phyloP scores from a whole-genome alignment of 805 yeast genomes.

The Zygosaccharomyces gambellarensis region DNA sequence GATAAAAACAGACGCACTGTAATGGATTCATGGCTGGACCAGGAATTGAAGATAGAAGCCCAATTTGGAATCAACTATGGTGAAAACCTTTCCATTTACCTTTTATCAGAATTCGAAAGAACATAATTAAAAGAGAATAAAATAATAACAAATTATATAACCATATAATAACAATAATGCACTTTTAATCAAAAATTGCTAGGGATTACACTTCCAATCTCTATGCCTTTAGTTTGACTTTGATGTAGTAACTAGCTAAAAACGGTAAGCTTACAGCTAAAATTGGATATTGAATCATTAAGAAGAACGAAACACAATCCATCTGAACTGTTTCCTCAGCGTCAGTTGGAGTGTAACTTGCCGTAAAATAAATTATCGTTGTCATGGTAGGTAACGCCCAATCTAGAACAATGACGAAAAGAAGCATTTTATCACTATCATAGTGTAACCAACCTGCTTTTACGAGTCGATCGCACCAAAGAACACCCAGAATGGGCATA shows the following conservation, averaged over 20 bases:
- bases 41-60: slow-evolving; percentile 40
- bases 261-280: slow-evolving; percentile 70
- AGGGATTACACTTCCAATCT: not conserved
- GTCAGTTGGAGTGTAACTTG: slow-evolving; percentile 72
- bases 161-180: not conserved
- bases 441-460: slow-evolving; percentile 61
- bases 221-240: slow-evolving; percentile 33
- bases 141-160: not conserved
- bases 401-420: slow-evolving; percentile 69
- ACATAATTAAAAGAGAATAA: slow-evolving; percentile 4
- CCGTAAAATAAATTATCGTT: slow-evolving; percentile 79
- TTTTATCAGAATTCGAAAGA: slow-evolving; percentile 51
- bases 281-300: slow-evolving; percentile 68
- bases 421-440: slow-evolving; percentile 47
- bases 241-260: slow-evolving; percentile 38
- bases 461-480: slow-evolving; percentile 56
- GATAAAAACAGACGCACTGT: slow-evolving; percentile 72
- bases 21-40: slow-evolving; percentile 51
- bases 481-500: slow-evolving; percentile 76
- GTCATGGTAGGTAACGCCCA: slow-evolving; percentile 90
- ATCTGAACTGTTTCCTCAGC: slow-evolving; percentile 48
- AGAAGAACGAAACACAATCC: slow-evolving; percentile 76
- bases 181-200: not conserved
- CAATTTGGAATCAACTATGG: slow-evolving; percentile 61
- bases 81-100: slow-evolving; percentile 55